Evolutionary conservation across 257 asterid genomes (phyloP), one percentile per base, ranked within the genome.

Genomic region (Lantana camara): DNA sequence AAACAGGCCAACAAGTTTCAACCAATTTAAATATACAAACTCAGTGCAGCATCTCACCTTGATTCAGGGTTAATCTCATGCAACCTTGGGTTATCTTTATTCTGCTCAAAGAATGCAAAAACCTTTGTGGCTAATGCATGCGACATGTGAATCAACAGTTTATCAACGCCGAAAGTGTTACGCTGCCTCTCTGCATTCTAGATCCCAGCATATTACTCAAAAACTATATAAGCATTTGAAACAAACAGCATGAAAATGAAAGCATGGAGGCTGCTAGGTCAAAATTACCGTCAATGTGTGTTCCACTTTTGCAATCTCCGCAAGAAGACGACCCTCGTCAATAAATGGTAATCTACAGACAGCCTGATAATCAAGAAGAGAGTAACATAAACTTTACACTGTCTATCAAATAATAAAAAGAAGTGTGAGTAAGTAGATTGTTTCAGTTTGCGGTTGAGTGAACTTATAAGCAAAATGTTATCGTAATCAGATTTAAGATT

Each of bases 281-380:
- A 30, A 29, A 2, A 51, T 69, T 76, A 85, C 91, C 80, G 90
- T 79, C 74, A 85, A 53, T 49, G 83, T 73, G 51, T 79, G 72
- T 67, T 85, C 88, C 67, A 79, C 82, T 65, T 80, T 80, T 61
- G 77, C 72, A 63, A 83, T 74, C 78, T 80, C 88, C 5, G 75
- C 15, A 9, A 85, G 88, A 77, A 85, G 90, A 16, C 88, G 88
- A 42, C 27, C 47, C 70, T 83, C 90, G 7, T 85, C 80, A 5
- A 85, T 81, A 63, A 85, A 85, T 65, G 94, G 94, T 67, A 85
- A 66, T 72, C 72, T 80, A 71, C 88, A 79, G 19, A 85, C 74
- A 56, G 84, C 94, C 90, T 85, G 82, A 17, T 62, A 74, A 57
- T 61, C 55, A 59, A 62, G 38, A 66, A 56, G 64, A 60, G 46